phyloP scores from a whole-genome alignment of 2,329 filamentous ascomycete genomes.

The Aspergillus sp. region DNA sequence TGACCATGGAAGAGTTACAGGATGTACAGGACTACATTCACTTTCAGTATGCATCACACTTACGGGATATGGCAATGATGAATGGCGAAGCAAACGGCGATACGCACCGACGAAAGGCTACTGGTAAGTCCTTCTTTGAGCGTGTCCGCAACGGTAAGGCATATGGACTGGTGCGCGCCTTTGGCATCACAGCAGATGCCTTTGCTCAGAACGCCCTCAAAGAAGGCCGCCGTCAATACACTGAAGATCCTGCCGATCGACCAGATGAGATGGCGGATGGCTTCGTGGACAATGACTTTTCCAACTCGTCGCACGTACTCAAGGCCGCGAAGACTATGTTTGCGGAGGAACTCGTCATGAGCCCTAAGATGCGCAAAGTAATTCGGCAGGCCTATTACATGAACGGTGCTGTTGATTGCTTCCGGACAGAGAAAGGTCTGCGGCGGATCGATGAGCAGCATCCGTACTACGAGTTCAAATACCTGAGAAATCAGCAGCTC shows the following conservation, averaged over 20 bases:
- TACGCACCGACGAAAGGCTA: constrained; percentile 74
- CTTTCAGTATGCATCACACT: constrained; percentile 80
- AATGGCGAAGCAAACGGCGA: constrained; percentile 57
- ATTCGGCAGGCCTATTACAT: constrained; percentile 80
- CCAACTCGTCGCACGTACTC: constrained; percentile 70
- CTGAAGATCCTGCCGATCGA: constrained; percentile 74
- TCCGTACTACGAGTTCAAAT: constrained; percentile 97
- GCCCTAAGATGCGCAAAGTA: constrained; percentile 82
- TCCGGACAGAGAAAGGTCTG: constrained; percentile 87
- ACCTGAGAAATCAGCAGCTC: constrained; percentile 84
- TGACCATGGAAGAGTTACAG: constrained; percentile 90
- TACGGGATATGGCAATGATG: constrained; percentile 71
- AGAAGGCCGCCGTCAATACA: constrained; percentile 71
- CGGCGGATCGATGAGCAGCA: constrained; percentile 92
- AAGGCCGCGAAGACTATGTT: constrained; percentile 81
- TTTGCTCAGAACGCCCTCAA: constrained; percentile 82
- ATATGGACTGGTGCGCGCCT: constrained; percentile 78
- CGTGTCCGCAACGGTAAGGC: constrained; percentile 75
- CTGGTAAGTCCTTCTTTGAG: constrained; percentile 75
- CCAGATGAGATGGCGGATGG: constrained; percentile 85
- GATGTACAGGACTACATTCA: constrained; percentile 95
- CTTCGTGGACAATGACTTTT: constrained; percentile 67
- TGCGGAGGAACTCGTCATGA: constrained; percentile 82
- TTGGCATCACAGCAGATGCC: constrained; percentile 83
- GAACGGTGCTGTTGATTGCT: constrained; percentile 78